Conservation (phyloP, 192 early-diverging fungal species). For the Pilaira anomala region DNA sequence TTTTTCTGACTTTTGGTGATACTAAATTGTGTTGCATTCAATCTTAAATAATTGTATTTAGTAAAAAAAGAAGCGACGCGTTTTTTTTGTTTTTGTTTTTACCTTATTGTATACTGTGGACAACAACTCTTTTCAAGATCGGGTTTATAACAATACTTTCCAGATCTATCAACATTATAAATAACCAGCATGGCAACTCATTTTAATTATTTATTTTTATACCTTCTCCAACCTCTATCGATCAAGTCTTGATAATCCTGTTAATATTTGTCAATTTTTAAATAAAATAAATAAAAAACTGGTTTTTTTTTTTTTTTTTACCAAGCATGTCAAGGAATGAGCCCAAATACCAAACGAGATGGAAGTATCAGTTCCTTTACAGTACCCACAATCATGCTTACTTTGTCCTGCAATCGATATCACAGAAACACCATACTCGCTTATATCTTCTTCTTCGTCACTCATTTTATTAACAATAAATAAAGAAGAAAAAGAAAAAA, state of each 20-base stretch:
- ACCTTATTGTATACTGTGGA: conserved; percentile 72
- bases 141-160: conserved; percentile 74
- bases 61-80: neutral
- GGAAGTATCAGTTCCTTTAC: conserved; percentile 51
- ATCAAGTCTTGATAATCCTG: conserved; percentile 66
- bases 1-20: conserved; percentile 65
- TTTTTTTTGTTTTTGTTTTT: neutral
- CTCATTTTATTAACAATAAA: neutral
- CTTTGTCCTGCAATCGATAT: conserved; percentile 27
- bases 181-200: too few relatives aligned
- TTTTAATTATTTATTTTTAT: too few relatives aligned
- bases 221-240: conserved; percentile 75
- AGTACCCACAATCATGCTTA: conserved; percentile 65
- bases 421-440: neutral
- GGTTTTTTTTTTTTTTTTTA: conserved; percentile 29
- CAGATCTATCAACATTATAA: conserved; percentile 39
- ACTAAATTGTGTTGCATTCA: conserved; percentile 54
- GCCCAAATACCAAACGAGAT: conserved; percentile 61
- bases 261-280: neutral
- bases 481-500: neutral
- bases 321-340: conserved; percentile 47
- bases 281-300: too few relatives aligned
- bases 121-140: conserved; percentile 64
- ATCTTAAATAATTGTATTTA: conserved; percentile 26
- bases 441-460: neutral